Evolutionary conservation across 495 filamentous ascomycete species (phyloP), one percentile per base, ranked within the genome.

Genomic region (Hypoxylon trugodes): DNA sequence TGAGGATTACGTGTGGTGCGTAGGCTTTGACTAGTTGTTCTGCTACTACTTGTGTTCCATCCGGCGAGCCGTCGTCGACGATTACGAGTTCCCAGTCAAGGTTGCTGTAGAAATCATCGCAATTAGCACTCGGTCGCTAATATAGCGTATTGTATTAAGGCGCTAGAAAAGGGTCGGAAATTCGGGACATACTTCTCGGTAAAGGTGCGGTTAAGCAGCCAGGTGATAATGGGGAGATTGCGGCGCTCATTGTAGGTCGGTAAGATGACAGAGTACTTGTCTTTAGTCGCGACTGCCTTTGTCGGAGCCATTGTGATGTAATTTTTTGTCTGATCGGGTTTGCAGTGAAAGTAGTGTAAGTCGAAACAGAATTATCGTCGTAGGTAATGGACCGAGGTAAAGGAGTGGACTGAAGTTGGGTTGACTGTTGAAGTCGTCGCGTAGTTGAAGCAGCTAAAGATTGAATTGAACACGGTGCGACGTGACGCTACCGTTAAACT

Each of bases 201-300:
- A 78, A 98, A 97, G 57, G 89, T 96, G 74, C 84, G 86, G 76
- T 93, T 89, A 61, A 98, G 86, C 66, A 98, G 85, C 91, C 91
- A 97, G 73, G 86, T 86, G 75, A 98, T 92, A 70, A 97, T 92
- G 70, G 96, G 95, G 69, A 98, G 86, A 82, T 98, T 98, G 66
- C 86, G 87, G 73, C 95, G 91, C 82, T 98, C 96, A 71, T 98
- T 98, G 84, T 96, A 98, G 61, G 95, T 98, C 36, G 95, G 95
- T 55, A 98, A 86, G 74, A 98, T 93, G 75, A 98, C 89, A 61
- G 93, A 93, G 84, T 97, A 98, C 76, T 96, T 93, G 86, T 92
- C 79, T 66, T 81, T 74, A 4, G 67, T 66, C 32, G 64, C 49
- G 49, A 66, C 51, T 15, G 66, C 65, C 68, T 77, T 74, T 22